phyloP scores from a whole-genome alignment of 345 rosid genomes.

The Camelina sativa region DNA sequence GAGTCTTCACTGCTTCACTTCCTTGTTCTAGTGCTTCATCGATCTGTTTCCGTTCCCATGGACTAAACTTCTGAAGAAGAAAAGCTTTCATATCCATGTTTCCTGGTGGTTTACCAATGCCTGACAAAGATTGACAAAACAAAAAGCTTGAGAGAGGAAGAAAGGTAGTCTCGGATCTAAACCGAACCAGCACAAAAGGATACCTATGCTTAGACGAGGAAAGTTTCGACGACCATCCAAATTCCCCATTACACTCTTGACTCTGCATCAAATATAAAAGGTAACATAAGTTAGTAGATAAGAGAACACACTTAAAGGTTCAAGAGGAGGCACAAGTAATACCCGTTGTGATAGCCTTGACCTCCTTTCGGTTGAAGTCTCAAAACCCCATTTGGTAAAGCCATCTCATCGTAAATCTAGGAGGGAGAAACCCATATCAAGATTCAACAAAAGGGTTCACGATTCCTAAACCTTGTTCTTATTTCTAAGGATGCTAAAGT shows the following conservation, averaged over 20 bases:
- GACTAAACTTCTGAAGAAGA: slow-evolving; percentile 83
- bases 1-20: slow-evolving; percentile 64
- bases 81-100: slow-evolving; percentile 92
- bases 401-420: slow-evolving; percentile 88
- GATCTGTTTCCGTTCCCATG: slow-evolving; percentile 70
- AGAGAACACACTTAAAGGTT: not conserved
- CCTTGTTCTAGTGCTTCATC: slow-evolving; percentile 72
- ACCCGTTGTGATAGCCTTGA: slow-evolving; percentile 93
- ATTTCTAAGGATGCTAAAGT: slow-evolving; percentile 6
- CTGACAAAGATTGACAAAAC: slow-evolving; percentile 44
- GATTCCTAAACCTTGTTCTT: not conserved
- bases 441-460: slow-evolving; percentile 1
- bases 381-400: slow-evolving; percentile 86
- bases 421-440: slow-evolving; percentile 31
- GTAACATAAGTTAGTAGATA: not conserved
- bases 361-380: slow-evolving; percentile 90
- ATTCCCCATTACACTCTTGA: slow-evolving; percentile 77
- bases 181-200: slow-evolving; percentile 9
- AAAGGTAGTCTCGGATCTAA: not conserved
- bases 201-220: slow-evolving; percentile 84
- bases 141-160: not conserved
- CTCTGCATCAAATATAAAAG: slow-evolving; percentile 50
- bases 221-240: slow-evolving; percentile 74
- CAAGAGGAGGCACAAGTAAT: slow-evolving; percentile 13
- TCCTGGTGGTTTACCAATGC: slow-evolving; percentile 93